Evolutionary conservation across 257 asterid species (phyloP).

Genomic region (Ilex aquifolium): DNA sequence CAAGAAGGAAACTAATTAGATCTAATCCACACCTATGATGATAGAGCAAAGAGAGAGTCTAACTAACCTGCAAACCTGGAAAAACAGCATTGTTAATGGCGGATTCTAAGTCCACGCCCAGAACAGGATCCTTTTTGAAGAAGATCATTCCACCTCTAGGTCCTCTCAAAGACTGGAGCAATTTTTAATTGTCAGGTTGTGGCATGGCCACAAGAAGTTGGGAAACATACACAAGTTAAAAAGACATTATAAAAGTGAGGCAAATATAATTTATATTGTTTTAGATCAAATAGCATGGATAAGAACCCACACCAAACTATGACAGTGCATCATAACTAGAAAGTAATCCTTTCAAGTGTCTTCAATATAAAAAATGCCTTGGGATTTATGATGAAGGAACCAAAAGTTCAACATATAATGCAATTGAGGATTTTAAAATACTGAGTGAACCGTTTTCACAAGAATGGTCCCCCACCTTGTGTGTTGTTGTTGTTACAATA

Average conservation of each 20-base stretch:
- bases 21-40: neutral
- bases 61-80: constrained; percentile 84
- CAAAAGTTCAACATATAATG: too few species aligned
- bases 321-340: too few species aligned
- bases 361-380: too few species aligned
- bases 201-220: neutral
- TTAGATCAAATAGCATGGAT: too few species aligned
- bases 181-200: constrained; percentile 3
- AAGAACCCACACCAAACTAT: too few species aligned
- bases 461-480: constrained; percentile 46
- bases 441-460: too few species aligned
- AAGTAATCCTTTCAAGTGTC: too few species aligned
- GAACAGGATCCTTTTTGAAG: constrained; percentile 83
- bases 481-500: constrained; percentile 93
- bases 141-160: constrained; percentile 99
- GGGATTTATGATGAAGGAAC: too few species aligned
- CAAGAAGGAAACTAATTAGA: neutral
- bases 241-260: too few species aligned
- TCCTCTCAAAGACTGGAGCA: constrained; percentile 84
- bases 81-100: constrained; percentile 88
- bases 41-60: neutral
- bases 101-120: constrained; percentile 76
- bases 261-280: too few species aligned
- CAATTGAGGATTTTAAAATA: too few species aligned
- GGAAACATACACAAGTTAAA: neutral